These are phyloP conservation scores for Gracilaria caudata DNA, from an alignment of 23 red algal genomes.

Conservation along the genomic window DNA sequence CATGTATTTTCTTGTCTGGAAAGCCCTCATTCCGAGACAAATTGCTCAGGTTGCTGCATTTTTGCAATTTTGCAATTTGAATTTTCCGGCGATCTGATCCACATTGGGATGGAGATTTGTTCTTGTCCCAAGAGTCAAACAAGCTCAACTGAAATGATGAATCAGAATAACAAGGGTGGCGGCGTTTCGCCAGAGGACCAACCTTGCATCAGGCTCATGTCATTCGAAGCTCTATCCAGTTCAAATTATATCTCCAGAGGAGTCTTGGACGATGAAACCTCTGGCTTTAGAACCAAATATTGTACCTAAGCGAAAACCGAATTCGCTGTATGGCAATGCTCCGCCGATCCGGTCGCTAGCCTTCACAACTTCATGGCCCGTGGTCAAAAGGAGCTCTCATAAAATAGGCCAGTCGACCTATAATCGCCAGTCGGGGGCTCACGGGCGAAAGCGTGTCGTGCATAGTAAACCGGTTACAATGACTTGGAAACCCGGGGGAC, in stretches of 20 bases:
- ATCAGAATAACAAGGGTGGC: no score
- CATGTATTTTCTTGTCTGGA: no score
- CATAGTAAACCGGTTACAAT: neutral
- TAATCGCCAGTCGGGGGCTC: neutral
- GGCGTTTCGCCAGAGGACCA: no score
- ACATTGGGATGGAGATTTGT: no score
- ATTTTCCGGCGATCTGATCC: no score
- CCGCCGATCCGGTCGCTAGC: neutral
- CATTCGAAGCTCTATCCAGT: neutral
- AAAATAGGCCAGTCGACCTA: neutral
- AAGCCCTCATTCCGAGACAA: no score
- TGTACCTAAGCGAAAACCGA: neutral
- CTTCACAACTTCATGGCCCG: neutral
- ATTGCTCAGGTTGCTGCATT: no score
- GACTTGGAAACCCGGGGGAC: conserved; percentile 63
- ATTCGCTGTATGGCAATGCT: neutral
- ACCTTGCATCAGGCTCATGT: neutral
- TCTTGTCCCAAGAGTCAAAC: no score
- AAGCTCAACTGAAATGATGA: no score
- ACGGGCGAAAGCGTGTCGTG: neutral
- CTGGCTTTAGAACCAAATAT: no score
- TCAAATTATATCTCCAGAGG: neutral
- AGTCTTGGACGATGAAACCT: no score
- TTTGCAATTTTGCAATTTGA: no score
- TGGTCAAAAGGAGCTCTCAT: neutral